Evolutionary conservation across 805 yeast species (phyloP).

Genomic region (Lipomyces yamadae): DNA sequence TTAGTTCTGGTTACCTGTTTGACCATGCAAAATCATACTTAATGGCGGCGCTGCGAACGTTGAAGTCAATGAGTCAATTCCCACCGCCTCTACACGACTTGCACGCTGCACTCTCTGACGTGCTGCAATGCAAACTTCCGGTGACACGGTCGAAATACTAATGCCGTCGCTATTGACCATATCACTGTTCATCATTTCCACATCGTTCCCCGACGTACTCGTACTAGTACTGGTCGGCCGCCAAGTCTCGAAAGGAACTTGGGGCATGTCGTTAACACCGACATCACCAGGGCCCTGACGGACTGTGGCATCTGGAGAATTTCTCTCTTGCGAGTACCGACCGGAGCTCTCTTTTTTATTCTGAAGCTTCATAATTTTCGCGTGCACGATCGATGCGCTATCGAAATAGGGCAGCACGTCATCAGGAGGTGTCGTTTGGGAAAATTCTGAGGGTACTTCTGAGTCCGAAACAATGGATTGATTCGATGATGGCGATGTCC

Average conservation of each 20-base stretch:
- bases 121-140: not conserved
- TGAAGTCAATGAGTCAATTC: not conserved
- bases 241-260: not conserved
- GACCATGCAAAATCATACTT: not conserved
- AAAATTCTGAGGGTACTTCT: not conserved
- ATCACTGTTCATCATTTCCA: not conserved
- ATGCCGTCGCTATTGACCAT: not conserved
- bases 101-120: not conserved
- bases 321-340: not conserved
- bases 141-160: not conserved
- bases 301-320: not conserved
- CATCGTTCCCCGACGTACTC: not conserved
- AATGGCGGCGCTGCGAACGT: not conserved
- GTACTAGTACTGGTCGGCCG: not conserved
- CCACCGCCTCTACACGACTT: not conserved
- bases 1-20: not conserved
- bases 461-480: conserved; percentile 1
- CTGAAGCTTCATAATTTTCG: not conserved
- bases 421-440: not conserved
- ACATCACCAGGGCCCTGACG: not conserved
- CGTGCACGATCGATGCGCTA: not conserved
- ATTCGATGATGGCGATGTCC: not conserved
- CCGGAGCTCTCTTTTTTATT: not conserved
- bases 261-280: not conserved
- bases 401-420: not conserved